A percentile compares a stretch with the other conserved stretches of the same genome.
phyloP scores from a whole-genome alignment of 2,329 filamentous ascomycete genomes.

The Aspergillus puulaauensis region DNA sequence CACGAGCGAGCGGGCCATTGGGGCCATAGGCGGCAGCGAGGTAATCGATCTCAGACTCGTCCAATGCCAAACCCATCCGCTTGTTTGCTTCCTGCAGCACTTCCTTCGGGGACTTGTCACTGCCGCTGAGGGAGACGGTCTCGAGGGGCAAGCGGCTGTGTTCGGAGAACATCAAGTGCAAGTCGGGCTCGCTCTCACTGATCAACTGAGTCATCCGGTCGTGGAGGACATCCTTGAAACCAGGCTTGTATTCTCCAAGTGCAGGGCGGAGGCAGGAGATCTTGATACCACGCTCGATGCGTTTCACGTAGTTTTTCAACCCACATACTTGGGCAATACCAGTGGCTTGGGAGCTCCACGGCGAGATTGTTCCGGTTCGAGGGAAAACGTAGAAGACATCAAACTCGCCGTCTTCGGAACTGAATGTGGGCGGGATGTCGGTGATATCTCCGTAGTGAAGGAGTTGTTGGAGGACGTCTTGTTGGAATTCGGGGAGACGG shows the following conservation, averaged over 20 bases:
- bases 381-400: slow-evolving; percentile 73
- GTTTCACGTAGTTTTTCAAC: slow-evolving; percentile 66
- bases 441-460: slow-evolving; percentile 61
- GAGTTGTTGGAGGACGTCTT: slow-evolving; percentile 57
- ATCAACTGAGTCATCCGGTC: slow-evolving; percentile 96
- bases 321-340: slow-evolving; percentile 92
- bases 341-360: slow-evolving; percentile 96
- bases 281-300: slow-evolving; percentile 83
- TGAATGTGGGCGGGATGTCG: slow-evolving; percentile 43
- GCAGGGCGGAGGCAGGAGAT: slow-evolving; percentile 63
- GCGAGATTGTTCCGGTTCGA: slow-evolving; percentile 78
- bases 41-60: slow-evolving; percentile 88
- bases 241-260: slow-evolving; percentile 58
- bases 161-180: slow-evolving; percentile 77
- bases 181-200: slow-evolving; percentile 63
- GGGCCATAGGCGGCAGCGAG: slow-evolving; percentile 79
- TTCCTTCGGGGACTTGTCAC: slow-evolving; percentile 64
- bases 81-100: slow-evolving; percentile 81
- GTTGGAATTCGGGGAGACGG: slow-evolving; percentile 47
- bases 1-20: slow-evolving; percentile 56
- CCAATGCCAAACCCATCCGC: slow-evolving; percentile 79
- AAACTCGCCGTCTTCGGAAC: slow-evolving; percentile 50
- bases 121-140: slow-evolving; percentile 71
- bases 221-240: slow-evolving; percentile 67
- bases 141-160: slow-evolving; percentile 64